These are phyloP conservation scores for Cyberlindnera amylophila DNA, from an alignment of 805 yeast species.

Conservation along the genomic window DNA sequence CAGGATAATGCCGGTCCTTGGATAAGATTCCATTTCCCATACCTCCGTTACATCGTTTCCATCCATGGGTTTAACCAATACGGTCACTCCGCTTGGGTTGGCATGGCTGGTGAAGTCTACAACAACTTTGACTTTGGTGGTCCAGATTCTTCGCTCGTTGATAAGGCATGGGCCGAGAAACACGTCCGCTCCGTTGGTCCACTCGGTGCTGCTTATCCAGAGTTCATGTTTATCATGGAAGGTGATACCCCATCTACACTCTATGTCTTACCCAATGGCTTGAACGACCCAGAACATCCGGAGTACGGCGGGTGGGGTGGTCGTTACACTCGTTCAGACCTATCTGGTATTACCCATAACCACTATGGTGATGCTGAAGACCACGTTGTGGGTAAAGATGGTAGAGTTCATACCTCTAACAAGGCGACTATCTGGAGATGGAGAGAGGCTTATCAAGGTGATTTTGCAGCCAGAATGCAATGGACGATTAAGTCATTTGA, in stretches of 20 bases:
- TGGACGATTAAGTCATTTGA: slow-evolving; percentile 31
- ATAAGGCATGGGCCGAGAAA: slow-evolving; percentile 27
- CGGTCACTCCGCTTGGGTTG: slow-evolving; percentile 30
- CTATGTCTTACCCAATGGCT: slow-evolving; percentile 30
- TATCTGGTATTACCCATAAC: slow-evolving; percentile 16
- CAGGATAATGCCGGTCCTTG: slow-evolving; percentile 33
- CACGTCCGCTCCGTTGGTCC: slow-evolving; percentile 27
- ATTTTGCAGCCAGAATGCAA: slow-evolving; percentile 31
- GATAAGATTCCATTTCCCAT: slow-evolving; percentile 29
- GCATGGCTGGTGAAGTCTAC: slow-evolving; percentile 29
- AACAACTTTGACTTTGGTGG: slow-evolving; percentile 27
- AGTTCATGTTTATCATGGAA: slow-evolving; percentile 27
- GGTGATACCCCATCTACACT: slow-evolving; percentile 33
- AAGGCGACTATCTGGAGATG: slow-evolving; percentile 34
- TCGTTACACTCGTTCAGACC: slow-evolving; percentile 27
- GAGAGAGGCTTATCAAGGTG: slow-evolving; percentile 31
- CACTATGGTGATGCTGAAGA: slow-evolving; percentile 28
- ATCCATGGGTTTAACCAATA: slow-evolving; percentile 30
- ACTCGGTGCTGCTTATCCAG: slow-evolving; percentile 28
- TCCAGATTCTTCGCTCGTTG: slow-evolving; percentile 24
- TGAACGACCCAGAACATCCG: slow-evolving; percentile 29
- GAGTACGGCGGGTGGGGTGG: slow-evolving; percentile 36
- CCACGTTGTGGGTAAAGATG: slow-evolving; percentile 5
- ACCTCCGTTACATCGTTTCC: slow-evolving; percentile 26
- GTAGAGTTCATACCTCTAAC: slow-evolving; percentile 20